Conservation (phyloP, 306 rosid species). For the Alnus rubra region DNA sequence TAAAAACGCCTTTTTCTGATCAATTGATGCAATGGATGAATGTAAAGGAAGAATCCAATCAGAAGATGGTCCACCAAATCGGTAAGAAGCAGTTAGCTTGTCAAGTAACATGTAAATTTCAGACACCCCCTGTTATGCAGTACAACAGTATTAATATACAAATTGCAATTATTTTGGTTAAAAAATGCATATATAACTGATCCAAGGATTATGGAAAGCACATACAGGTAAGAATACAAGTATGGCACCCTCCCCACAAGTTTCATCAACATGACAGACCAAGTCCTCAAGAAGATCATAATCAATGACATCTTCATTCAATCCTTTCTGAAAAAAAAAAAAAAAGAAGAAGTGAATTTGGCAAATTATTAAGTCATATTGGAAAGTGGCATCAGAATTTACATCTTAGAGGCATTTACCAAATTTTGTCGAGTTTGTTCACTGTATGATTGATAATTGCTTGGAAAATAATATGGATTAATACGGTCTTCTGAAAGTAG, state of each 20-base stretch:
- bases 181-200: slow-evolving; percentile 12
- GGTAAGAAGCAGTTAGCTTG: slow-evolving; percentile 75
- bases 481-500: slow-evolving; percentile 65
- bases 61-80: slow-evolving; percentile 84
- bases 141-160: slow-evolving; percentile 18
- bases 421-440: slow-evolving; percentile 79
- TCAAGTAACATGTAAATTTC: slow-evolving; percentile 76
- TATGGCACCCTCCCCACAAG: slow-evolving; percentile 73
- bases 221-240: slow-evolving; percentile 96
- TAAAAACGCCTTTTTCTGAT: slow-evolving; percentile 82
- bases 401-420: slow-evolving; percentile 48
- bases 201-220: slow-evolving; percentile 23
- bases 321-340: slow-evolving; percentile 55
- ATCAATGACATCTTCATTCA: slow-evolving; percentile 90
- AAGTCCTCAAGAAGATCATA: slow-evolving; percentile 92
- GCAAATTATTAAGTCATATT: slow-evolving; percentile 26
- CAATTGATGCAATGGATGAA: slow-evolving; percentile 72
- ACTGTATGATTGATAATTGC: slow-evolving; percentile 61
- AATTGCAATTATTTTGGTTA: slow-evolving; percentile 3
- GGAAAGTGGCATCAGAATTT: slow-evolving; percentile 9
- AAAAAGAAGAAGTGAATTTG: slow-evolving; percentile 13
- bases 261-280: slow-evolving; percentile 76
- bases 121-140: slow-evolving; percentile 62
- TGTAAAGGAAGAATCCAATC: slow-evolving; percentile 95
- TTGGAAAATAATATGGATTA: slow-evolving; percentile 66